Evolutionary conservation across 805 yeast species (phyloP), one percentile per base, ranked within the genome.

Genomic region (Candida qinlingensis): DNA sequence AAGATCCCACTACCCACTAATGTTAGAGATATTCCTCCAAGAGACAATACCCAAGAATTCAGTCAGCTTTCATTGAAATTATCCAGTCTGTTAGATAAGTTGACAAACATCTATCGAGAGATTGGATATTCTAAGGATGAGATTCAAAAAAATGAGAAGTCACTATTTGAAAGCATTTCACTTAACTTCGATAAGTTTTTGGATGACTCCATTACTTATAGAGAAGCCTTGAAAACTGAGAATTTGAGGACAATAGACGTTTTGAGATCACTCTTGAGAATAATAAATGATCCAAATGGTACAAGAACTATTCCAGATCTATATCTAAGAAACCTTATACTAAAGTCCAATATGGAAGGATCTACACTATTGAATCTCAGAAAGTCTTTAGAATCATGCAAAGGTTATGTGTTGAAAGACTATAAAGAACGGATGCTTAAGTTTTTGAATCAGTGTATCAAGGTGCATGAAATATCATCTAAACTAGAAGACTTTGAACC

Each of bases 91-190:
- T 53, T 72, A 36, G 63, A 63, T 19, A 73, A 75, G 45, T 60
- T 80, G n/a, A 71, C 74, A 44, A 56, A 58, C 5, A 71, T 79
- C 8, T 79, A 79, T 58, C 67, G 68, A 42, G 74, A 71, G 49
- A 80, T 81, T 38, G 87, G 87, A 1, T 79, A 76, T 57, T 70
- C 82, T 1, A 60, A 69, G n/a, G 57, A 61, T 7, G 83, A 80
- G 48, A 74, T 78, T 3, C 58, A 73, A 11, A 63, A 63, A 36
- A 80, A 78, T 54, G 80, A 78, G 54, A 63, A 72, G 34, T 69
- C 70, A 40, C 73, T 81, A 11, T 80, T 80, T 54, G 70, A 65
- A 12, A 71, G 71, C 5, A 67, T 81, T 6, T 74, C 80, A 35
- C 69, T 70, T 29, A 75, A 81, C 1, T 76, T 81, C 31, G 63